Evolutionary conservation across 352 stramenopile genomes (phyloP).

Genomic region (Globisporangium nagaii): DNA sequence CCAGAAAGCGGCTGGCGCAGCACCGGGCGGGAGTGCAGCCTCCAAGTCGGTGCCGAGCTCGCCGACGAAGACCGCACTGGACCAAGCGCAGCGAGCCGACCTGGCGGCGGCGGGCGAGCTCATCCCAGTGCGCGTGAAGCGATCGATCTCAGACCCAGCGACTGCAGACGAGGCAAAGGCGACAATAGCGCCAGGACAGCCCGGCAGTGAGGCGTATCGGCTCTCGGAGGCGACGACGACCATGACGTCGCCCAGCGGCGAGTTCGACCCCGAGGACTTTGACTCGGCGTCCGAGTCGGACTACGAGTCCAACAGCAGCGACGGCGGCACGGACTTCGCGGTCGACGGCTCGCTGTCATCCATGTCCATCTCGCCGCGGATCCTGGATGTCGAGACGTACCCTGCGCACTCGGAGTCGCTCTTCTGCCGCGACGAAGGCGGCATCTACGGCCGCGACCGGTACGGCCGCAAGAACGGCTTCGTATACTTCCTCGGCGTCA

Average conservation of each 20-base stretch:
- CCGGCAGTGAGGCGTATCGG: not conserved
- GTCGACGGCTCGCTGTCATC: constrained; percentile 13
- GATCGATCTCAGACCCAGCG: constrained; percentile 23
- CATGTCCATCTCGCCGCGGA: constrained; percentile 40
- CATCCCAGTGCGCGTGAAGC: constrained; percentile 16
- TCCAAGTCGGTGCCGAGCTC: constrained; percentile 42
- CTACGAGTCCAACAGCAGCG: constrained; percentile 34
- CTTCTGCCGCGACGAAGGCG: constrained; percentile 71
- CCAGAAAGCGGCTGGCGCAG: not conserved
- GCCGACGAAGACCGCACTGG: constrained; percentile 12
- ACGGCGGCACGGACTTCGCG: constrained; percentile 16
- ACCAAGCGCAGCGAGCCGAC: not conserved
- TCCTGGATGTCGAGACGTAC: constrained; percentile 41
- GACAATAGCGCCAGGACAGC: constrained; percentile 1
- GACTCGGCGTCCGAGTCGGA: constrained; percentile 20
- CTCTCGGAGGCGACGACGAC: constrained; percentile 9
- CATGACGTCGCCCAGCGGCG: constrained; percentile 10
- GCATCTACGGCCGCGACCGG: constrained; percentile 58
- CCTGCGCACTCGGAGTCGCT: constrained; percentile 50
- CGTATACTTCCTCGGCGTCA: constrained; percentile 90
- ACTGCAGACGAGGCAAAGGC: not conserved
- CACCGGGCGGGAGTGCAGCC: constrained; percentile 4
- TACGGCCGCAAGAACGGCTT: constrained; percentile 67
- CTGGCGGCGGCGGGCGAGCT: not conserved
- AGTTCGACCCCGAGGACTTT: constrained; percentile 28